These are phyloP conservation scores for Exophiala spinifera DNA, from an alignment of 2,329 filamentous ascomycete genomes.

Conservation along the genomic window DNA sequence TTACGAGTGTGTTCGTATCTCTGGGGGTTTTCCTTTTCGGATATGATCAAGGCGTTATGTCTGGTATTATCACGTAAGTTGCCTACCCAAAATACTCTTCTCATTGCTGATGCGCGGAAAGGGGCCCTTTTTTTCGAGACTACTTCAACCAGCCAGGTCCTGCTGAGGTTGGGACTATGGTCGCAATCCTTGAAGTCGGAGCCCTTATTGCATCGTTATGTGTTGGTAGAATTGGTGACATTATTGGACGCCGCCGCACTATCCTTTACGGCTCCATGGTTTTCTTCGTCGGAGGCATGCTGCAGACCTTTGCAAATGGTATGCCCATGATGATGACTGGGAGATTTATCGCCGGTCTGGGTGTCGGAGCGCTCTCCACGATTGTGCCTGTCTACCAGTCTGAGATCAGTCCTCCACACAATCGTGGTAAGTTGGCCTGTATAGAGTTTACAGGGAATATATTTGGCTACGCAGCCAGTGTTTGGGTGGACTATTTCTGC, in stretches of 20 bases:
- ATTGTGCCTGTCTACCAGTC: slow-evolving; percentile 94
- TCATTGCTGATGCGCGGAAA: slow-evolving; percentile 40
- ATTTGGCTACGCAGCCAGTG: slow-evolving; percentile 88
- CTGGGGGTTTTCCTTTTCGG: slow-evolving; percentile 64
- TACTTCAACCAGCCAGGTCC: slow-evolving; percentile 88
- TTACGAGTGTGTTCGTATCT: slow-evolving; percentile 76
- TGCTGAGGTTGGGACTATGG: slow-evolving; percentile 92
- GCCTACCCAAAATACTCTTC: background rate
- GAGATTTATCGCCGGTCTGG: slow-evolving; percentile 78
- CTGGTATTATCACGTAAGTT: slow-evolving; percentile 65
- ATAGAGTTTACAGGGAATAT: slow-evolving; percentile 99
- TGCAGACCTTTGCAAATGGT: slow-evolving; percentile 76
- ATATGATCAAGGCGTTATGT: slow-evolving; percentile 65
- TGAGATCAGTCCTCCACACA: slow-evolving; percentile 94
- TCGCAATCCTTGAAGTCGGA: slow-evolving; percentile 91
- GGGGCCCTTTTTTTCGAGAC: slow-evolving; percentile 80
- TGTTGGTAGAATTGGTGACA: slow-evolving; percentile 84
- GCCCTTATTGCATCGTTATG: slow-evolving; percentile 85
- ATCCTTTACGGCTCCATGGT: slow-evolving; percentile 92
- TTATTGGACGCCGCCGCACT: slow-evolving; percentile 82
- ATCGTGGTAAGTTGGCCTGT: slow-evolving; percentile 89
- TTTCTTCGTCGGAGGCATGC: slow-evolving; percentile 77
- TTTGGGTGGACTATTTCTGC: slow-evolving; percentile 98
- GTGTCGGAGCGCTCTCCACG: slow-evolving; percentile 83
- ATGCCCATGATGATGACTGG: slow-evolving; percentile 88